Base-by-base conservation (phyloP, 352 stramenopile species). In the Peronospora destructor region DNA sequence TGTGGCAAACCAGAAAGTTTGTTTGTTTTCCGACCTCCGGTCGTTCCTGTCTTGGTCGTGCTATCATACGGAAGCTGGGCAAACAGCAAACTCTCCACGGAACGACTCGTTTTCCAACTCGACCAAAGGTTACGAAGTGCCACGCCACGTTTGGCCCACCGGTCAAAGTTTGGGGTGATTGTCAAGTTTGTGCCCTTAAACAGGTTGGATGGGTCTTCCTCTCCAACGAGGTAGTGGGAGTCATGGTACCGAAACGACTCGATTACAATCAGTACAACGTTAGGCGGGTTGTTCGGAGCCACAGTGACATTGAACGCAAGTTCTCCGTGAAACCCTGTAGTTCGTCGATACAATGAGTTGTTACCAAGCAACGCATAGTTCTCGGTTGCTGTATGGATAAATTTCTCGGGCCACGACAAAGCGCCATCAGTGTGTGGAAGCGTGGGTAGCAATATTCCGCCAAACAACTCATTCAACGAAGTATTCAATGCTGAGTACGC, bases 121-220 rank as follows among this genome's bases (percentile, higher is more conserved):
- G 72, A 84, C 69, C 72, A 84, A 19, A 73, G 53, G 33, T 80
- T 84, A 19, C 37, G 48, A 13, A 84, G 72, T 1, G 64, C 72
- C 5, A 84, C 50, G 35, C 67, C 67, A 9, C 66, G 66, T 33
- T 73, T 62, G 1, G 72, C 64, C 61, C 65, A 84, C 33, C 48
- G 51, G 36, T 84, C 66, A 23, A 79, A 79, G 9, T 70, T 54
- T 0, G 66, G 68, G 4, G 63, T 73, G 7, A 79, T 53, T 0
- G 63, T 69, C 42, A 45, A 17, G 19, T 51, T 60, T 6, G 23
- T 50, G 5, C 53, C 53, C 28, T 45, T 50, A 25, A 55, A 60
- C 10, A 83, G 23, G 41, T 76, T 71, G 6, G 59, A 33, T 11
- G 53, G 54, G 25, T 67, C 53, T 23, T 65, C 58, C n/a, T 79